Evolutionary conservation across 805 yeast species (phyloP).

Genomic region (Cyberlindnera saturnus): DNA sequence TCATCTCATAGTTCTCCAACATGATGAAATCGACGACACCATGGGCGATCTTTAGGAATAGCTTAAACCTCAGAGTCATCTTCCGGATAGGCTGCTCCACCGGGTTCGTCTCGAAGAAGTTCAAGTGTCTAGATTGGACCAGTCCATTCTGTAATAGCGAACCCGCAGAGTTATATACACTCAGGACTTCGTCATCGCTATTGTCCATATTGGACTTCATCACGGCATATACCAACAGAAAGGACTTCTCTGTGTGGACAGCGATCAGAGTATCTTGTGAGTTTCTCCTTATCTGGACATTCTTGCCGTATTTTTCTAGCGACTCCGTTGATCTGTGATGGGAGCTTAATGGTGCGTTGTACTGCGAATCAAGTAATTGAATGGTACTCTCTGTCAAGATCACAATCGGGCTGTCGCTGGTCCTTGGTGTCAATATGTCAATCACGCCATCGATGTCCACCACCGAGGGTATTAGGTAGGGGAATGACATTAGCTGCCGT

Average conservation of each 20-base stretch:
- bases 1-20: constrained; percentile 10
- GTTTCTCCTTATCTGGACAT: constrained; percentile 24
- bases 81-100: constrained; percentile 20
- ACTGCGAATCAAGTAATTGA: constrained; percentile 26
- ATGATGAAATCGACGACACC: constrained; percentile 19
- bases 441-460: neutral
- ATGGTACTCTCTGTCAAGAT: constrained; percentile 28
- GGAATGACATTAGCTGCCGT: no score
- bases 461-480: no score
- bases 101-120: constrained; percentile 13
- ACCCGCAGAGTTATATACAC: constrained; percentile 14
- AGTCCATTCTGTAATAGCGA: constrained; percentile 21
- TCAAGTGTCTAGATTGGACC: constrained; percentile 11
- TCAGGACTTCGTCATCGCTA: constrained; percentile 18
- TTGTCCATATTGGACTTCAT: constrained; percentile 1
- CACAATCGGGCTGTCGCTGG: neutral
- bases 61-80: constrained; percentile 20
- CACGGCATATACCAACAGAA: constrained; percentile 32
- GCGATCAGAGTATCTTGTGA: constrained; percentile 24
- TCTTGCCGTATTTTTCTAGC: constrained; percentile 33
- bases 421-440: neutral
- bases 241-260: constrained; percentile 30
- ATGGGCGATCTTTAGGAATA: constrained; percentile 23
- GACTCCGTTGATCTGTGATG: constrained; percentile 31
- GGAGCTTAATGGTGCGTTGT: constrained; percentile 28